Evolutionary conservation across 495 filamentous ascomycete species (phyloP).

Genomic region (Trichoderma virens): DNA sequence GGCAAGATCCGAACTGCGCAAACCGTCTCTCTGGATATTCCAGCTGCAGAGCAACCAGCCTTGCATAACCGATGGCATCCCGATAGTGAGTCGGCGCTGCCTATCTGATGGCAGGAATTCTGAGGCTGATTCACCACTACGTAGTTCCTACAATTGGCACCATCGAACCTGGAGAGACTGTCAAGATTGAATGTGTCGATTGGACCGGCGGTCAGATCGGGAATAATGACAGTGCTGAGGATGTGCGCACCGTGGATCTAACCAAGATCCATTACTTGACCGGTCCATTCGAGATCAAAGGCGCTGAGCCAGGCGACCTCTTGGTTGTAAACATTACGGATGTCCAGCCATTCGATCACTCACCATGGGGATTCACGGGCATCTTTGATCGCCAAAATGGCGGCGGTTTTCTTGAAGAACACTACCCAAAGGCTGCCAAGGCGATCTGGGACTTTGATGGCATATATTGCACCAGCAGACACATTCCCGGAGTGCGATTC

Average conservation of each 20-base stretch:
- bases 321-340: constrained; percentile 92
- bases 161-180: constrained; percentile 79
- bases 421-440: constrained; percentile 83
- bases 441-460: constrained; percentile 98
- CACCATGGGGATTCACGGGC: constrained; percentile 89
- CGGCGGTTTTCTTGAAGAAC: constrained; percentile 85
- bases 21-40: constrained; percentile 70
- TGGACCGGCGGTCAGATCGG: constrained; percentile 81
- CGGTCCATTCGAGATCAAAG: constrained; percentile 85
- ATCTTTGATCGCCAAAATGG: constrained; percentile 79
- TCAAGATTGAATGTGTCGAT: constrained; percentile 94
- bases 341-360: constrained; percentile 80
- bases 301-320: constrained; percentile 78
- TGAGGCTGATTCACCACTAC: background rate
- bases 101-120: background rate
- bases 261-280: constrained; percentile 81
- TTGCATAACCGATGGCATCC: constrained; percentile 95
- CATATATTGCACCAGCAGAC: constrained; percentile 83
- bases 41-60: constrained; percentile 64
- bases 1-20: constrained; percentile 58
- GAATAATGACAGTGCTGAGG: constrained; percentile 86
- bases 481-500: constrained; percentile 85
- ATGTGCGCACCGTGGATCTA: constrained; percentile 78
- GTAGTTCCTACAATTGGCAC: constrained; percentile 66
- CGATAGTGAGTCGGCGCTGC: constrained; percentile 51